Base-by-base conservation (phyloP, 176 grass and related monocot species). In the Raddia distichophylla region DNA sequence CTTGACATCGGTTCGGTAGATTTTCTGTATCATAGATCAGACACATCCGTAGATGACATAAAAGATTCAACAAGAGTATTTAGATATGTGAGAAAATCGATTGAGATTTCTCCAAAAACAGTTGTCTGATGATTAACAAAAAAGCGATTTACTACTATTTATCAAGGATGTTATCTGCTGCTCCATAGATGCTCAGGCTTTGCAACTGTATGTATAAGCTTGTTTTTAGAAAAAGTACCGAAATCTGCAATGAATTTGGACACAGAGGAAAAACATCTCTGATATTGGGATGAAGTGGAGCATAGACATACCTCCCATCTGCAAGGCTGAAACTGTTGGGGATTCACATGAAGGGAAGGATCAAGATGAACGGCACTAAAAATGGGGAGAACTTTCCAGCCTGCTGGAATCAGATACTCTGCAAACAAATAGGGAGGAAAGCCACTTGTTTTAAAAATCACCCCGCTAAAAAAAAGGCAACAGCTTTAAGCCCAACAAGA, bases 301-400 rank as follows among this genome's bases (percentile, higher is more conserved):
- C 13, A 27, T 7, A 61, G 3, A 64, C 40, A 60, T 79, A 91
- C 90, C 90, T 91, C 78, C 90, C 90, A 91, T 91, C 90, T 88
- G 75, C 65, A 69, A 53, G 90, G 90, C 10, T 83, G 57, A 75
- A 91, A 91, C 18, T 88, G 42, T 2, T 67, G 60, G 22, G 86
- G 49, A 57, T 86, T 85, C 77, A n/a, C 71, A 44, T 91, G 73
- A 15, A 88, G 86, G 4, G 77, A 68, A 5, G 90, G 51, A 45
- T 91, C 86, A 68, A 91, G 66, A 88, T 91, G 90, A 64, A 85
- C 81, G 7, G 86, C 82, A 50, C 72, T 74, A 11, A 91, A 64
- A 10, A 91, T 60, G 17, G 90, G 90, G 8, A 91, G 86, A 22
- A 91, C 86, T 75, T 91, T 91, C 90, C 90, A 91, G 7, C 90